phyloP scores from a whole-genome alignment of 2,329 filamentous ascomycete species.

The Colletotrichum tabaci region DNA sequence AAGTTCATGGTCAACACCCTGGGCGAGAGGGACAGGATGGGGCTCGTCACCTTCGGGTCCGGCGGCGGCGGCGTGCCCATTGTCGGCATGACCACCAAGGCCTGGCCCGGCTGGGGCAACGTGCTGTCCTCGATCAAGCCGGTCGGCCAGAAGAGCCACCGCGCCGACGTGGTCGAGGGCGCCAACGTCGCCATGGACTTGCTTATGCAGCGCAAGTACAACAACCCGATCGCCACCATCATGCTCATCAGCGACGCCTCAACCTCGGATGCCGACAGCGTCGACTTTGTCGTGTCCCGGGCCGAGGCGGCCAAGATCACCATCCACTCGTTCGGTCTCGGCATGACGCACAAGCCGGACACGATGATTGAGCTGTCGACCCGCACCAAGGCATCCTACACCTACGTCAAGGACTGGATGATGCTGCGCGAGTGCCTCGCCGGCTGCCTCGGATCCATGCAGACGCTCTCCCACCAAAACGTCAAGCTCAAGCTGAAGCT shows the following conservation, averaged over 20 bases:
- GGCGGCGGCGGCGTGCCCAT: constrained; percentile 93
- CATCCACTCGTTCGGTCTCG: constrained; percentile 96
- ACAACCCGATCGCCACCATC: constrained; percentile 95
- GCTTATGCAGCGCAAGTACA: constrained; percentile 96
- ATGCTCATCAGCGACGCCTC: constrained; percentile 98
- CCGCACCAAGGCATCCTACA: constrained; percentile 95
- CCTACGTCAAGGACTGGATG: constrained; percentile 99
- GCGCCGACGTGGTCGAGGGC: constrained; percentile 96
- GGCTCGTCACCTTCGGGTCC: constrained; percentile 95
- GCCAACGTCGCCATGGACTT: constrained; percentile 99
- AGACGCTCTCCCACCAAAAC: constrained; percentile 97
- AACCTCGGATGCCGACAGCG: constrained; percentile 92
- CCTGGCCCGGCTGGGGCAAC: constrained; percentile 92
- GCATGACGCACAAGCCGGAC: constrained; percentile 97
- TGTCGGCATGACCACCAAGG: constrained; percentile 98
- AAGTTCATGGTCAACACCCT: constrained; percentile 92
- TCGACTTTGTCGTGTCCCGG: constrained; percentile 96
- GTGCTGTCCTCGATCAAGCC: constrained; percentile 90
- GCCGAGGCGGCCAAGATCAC: constrained; percentile 98
- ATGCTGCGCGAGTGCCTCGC: constrained; percentile 98
- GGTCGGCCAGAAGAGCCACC: constrained; percentile 95
- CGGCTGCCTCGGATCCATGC: constrained; percentile 91
- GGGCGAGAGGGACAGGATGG: constrained; percentile 96
- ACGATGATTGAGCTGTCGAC: constrained; percentile 98
- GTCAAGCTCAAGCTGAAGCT: constrained; percentile 95